Base-by-base conservation (phyloP, 2,329 filamentous ascomycete genomes). In the Cladorrhinum sp. region DNA sequence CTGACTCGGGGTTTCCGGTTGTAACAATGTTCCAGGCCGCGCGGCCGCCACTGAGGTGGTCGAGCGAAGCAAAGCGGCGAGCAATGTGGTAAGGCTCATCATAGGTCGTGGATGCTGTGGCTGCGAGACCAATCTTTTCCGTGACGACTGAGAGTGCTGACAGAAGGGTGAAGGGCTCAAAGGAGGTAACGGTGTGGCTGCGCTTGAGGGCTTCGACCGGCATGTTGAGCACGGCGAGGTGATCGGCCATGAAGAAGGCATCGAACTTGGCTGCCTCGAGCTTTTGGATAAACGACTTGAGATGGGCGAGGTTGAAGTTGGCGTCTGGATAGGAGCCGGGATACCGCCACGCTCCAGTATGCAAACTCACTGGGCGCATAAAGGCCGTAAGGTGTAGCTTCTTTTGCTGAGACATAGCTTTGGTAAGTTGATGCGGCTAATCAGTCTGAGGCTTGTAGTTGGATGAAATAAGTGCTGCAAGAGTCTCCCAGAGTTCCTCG, bases 321-420 rank as follows among this genome's bases (percentile, higher is more conserved):
- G 82, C 82, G 58, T 85, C 82, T 0, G 82, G 74, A 58, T 80
- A 81, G 0, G 81, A 72, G 2, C 79, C 79, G 0, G 81, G 81
- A 63, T 84, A 84, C 5, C 82, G 75, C 81, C 82, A 84, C 64
- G 81, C 81, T 29, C 83, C 80, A 1, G 80, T 82, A 63, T 85
- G 81, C 9, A 84, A 71, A 50, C 76, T 80, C 1, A 85, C 80
- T 1, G 82, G 82, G 18, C 82, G 79, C 81, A 85, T 85, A 62
- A 85, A 85, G 0, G 82, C 82, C 2, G 82, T 84, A 3, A 85
- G 75, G 63, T 85, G 81, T 5, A 84, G 70, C 62, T 79, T 66
- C 45, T 74, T 76, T 62, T 59, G 48, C 8, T 63, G 58, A 23
- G 60, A 9, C 60, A 62, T 62, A 36, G 2, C 24, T 45, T 18